Base-by-base conservation (phyloP, 768 basidiomycete genomes). In the Mycena latifolia region DNA sequence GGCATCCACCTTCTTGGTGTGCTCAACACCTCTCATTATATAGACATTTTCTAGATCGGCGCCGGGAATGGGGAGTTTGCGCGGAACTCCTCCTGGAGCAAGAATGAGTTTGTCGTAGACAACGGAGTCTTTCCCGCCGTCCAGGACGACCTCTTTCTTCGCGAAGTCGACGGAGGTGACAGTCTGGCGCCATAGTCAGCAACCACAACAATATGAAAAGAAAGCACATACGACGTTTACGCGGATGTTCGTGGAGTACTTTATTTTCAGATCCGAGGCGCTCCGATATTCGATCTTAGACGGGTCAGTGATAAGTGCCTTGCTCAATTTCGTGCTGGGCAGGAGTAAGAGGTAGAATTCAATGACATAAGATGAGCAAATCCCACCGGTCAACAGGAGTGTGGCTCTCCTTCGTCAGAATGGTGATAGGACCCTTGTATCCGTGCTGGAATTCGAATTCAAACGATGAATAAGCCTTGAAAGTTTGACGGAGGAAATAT, bases 241-340 rank as follows among this genome's bases (percentile, higher is more conserved):
- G 37, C 91, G 86, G 55, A 94, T 79, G 52, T 86, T 87, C 7
- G 89, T 88, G 28, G 87, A 86, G 70, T 89, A 92, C 73, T 91
- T 92, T 72, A 90, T 88, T 76, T 90, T 91, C 63, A 95, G 83
- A 73, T 92, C 92, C 25, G 90, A 88, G 18, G 89, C 82, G 2
- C 86, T 84, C 20, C 88, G 86, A 83, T 86, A 93, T 76, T 92
- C 88, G 35, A 96, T 77, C 78, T 95, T 94, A n/a, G 87, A 78
- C 2, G 89, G 77, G 71, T 96, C 93, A 20, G 90, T 90, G 45
- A 90, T 84, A 55, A 97, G 87, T 3, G 89, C 89, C 77, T 98
- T 97, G 78, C 93, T 94, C 59, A 97, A 82, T 79, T 93, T 96
- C 46, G 96, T 96, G 65, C 94, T 93, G 33, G 17, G 37, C 43